Conservation (phyloP, 352 stramenopile species). For the Globisporangium iwayamae region DNA sequence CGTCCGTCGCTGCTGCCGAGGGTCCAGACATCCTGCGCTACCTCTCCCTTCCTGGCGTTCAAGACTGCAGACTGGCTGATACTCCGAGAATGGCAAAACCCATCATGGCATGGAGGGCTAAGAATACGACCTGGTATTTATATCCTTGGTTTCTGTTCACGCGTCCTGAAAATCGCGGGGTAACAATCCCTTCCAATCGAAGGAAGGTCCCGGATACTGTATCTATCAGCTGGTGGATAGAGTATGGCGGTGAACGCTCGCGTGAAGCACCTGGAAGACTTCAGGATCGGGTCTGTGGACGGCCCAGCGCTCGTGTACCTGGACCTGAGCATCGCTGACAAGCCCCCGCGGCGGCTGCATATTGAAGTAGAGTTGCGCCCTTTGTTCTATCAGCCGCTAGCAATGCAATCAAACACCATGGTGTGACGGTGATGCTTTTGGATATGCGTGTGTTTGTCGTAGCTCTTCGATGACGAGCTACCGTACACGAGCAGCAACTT, state of each 20-base stretch:
- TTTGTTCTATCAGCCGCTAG: not conserved
- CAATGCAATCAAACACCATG: not conserved
- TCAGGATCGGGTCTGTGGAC: conserved; percentile 27
- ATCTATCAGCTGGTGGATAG: not conserved
- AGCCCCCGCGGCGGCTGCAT: conserved; percentile 48
- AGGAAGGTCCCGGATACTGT: too few species aligned
- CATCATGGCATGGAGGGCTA: not conserved
- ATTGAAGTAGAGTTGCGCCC: conserved; percentile 42
- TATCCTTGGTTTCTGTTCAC: not conserved
- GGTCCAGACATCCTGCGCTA: not conserved
- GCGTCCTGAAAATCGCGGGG: not conserved
- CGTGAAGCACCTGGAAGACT: conserved; percentile 46
- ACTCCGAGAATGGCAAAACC: not conserved
- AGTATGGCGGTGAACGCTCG: conserved; percentile 44
- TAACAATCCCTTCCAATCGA: not conserved
- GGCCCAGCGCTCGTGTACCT: conserved; percentile 63
- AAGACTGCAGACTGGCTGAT: not conserved
- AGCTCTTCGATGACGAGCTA: conserved; percentile 77
- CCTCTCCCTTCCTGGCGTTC: not conserved
- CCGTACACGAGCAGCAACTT: conserved; percentile 67
- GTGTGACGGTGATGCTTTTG: not conserved
- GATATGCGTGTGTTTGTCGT: not conserved
- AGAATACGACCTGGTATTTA: conserved; percentile 1
- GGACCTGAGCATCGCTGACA: conserved; percentile 49
- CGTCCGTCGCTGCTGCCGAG: conserved; percentile 10